A percentile compares a stretch with the other conserved stretches of the same genome.
phyloP scores from a whole-genome alignment of 2,329 filamentous ascomycete species.

The Colletotrichum tamarilloi region DNA sequence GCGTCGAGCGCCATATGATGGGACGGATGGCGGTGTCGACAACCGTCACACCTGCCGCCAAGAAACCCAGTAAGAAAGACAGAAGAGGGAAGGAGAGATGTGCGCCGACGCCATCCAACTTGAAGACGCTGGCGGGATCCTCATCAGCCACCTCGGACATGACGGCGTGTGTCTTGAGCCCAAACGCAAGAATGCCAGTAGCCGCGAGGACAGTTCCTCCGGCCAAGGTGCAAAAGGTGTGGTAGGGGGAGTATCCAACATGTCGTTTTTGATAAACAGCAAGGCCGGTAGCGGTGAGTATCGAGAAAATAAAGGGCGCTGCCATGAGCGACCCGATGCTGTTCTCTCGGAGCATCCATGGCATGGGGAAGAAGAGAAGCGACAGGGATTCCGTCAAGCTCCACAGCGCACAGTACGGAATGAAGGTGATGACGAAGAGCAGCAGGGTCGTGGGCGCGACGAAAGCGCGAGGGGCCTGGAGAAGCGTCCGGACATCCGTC shows the following conservation, averaged over 20 bases:
- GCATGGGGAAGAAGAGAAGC: constrained; percentile 57
- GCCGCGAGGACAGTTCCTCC: constrained; percentile 52
- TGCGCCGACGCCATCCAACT: constrained; percentile 40
- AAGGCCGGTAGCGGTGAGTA: constrained; percentile 46
- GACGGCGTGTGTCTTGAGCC: constrained; percentile 52
- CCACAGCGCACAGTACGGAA: constrained; percentile 61
- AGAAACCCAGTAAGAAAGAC: constrained; percentile 58
- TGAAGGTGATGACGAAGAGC: constrained; percentile 55
- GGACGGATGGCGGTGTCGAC: constrained; percentile 55
- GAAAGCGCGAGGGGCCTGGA: constrained; percentile 61
- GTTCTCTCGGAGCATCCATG: constrained; percentile 51
- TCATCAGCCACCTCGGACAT: constrained; percentile 43
- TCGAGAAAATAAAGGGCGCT: constrained; percentile 55
- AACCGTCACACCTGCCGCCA: constrained; percentile 54
- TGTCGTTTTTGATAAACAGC: constrained; percentile 46
- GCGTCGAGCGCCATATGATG: constrained; percentile 58
- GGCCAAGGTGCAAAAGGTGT: constrained; percentile 48
- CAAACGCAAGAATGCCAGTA: constrained; percentile 57
- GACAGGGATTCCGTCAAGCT: constrained; percentile 57
- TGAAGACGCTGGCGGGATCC: constrained; percentile 40
- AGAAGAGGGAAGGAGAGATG: constrained; percentile 53
- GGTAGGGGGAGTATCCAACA: constrained; percentile 45
- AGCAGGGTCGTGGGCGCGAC: constrained; percentile 61
- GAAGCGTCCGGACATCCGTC: constrained; percentile 44
- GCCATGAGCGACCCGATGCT: constrained; percentile 57